Evolutionary conservation across 345 rosid genomes (phyloP), one percentile per base, ranked within the genome.

Genomic region (Linum tenue): DNA sequence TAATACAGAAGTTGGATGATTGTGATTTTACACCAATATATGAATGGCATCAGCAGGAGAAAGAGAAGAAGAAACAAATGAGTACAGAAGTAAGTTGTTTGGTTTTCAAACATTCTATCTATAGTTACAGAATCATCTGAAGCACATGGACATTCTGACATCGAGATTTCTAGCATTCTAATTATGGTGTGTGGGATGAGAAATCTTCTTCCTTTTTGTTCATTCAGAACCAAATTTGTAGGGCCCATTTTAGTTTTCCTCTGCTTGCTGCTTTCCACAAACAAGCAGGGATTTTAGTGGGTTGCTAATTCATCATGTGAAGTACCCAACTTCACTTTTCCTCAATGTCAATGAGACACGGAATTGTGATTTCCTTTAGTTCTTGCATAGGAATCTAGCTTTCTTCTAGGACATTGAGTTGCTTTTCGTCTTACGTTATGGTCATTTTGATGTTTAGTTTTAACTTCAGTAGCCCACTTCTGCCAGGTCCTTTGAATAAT

Each of bases 31-130:
- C 75, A 61, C 96, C 97, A 64, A 84, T 95, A 66, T 91, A 86
- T 72, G 87, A 91, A 48, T 95, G 99, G 99, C 94, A 78, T 78
- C 81, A 82, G 70, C 67, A 42, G 76, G 96, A 95, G 82, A 95
- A 95, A 72, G 99, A 95, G 86, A 95, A 85, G 85, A 95, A 95
- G 82, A 91, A 91, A 75, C 96, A 89, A 67, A 78, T 89, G 97
- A 95, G 70, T 79, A 63, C 95, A 64, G 99, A 89, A 83, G 99
- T 95, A 77, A 79, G 81, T 76, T 59, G 62, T 43, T 38, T 8
- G 14, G 53, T 48, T 48, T 12, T 48, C 9, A 48, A 48, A 10
- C 9, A 48, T 48, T 48, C 31, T 22, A 22, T 22, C 31, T 22
- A 22, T 22, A 22, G 31, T 22, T 22, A 22, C 31, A 22, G 31